Percentiles rank a stretch among this genome's conserved stretches.
These are phyloP conservation scores for Lactarius hatsudake DNA, from an alignment of 768 basidiomycete species.

Conservation along the genomic window DNA sequence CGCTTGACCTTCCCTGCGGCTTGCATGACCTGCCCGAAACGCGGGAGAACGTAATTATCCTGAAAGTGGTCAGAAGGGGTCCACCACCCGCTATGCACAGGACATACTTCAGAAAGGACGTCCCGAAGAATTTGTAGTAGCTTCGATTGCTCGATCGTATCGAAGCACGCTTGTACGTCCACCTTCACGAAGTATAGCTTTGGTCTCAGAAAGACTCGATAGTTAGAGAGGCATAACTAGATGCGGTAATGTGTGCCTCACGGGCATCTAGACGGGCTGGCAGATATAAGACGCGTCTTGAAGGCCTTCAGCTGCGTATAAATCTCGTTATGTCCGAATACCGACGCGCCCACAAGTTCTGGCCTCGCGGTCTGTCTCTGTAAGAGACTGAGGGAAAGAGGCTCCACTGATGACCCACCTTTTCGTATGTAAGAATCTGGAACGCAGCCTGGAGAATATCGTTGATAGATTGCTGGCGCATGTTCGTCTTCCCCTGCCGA, in stretches of 20 bases:
- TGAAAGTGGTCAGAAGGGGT: conserved; percentile 32
- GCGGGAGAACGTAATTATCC: conserved; percentile 72
- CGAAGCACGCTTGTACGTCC: conserved; percentile 95
- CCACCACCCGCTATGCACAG: not conserved
- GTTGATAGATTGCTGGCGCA: conserved; percentile 70
- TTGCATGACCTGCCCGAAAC: conserved; percentile 63
- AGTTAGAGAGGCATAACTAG: not conserved
- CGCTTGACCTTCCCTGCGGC: conserved; percentile 56
- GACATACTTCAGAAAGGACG: conserved; percentile 65
- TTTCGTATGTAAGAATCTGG: conserved; percentile 84
- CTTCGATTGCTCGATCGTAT: conserved; percentile 89
- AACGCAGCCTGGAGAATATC: conserved; percentile 82
- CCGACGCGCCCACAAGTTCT: conserved; percentile 71
- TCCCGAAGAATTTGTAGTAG: conserved; percentile 72
- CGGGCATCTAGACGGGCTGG: conserved; percentile 46
- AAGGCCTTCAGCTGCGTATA: conserved; percentile 70
- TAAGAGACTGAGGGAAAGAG: not conserved
- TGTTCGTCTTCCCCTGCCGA: conserved; percentile 18
- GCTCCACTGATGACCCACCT: conserved; percentile 46
- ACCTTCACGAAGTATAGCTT: conserved; percentile 94
- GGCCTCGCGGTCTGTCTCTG: conserved; percentile 56
- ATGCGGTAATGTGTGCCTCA: conserved; percentile 35
- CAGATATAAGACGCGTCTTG: conserved; percentile 50
- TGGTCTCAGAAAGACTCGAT: conserved; percentile 50
- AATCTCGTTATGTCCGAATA: conserved; percentile 81